A percentile compares a stretch with the other conserved stretches of the same genome.
phyloP scores from a whole-genome alignment of 768 basidiomycete genomes.

The Megacollybia marginata region DNA sequence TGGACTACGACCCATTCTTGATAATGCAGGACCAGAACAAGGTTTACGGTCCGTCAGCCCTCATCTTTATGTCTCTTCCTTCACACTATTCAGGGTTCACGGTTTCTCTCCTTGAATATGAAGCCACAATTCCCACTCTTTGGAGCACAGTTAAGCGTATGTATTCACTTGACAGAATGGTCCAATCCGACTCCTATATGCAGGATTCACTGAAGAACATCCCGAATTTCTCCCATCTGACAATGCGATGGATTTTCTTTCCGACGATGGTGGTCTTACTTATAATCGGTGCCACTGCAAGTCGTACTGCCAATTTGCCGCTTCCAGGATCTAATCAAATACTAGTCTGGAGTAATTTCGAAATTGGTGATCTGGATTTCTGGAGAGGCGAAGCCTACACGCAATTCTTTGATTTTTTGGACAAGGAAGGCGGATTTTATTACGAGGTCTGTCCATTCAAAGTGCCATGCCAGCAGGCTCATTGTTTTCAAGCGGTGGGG shows the following conservation, averaged over 20 bases:
- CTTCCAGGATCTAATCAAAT: neutral
- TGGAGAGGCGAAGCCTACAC: constrained; percentile 80
- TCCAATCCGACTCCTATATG: neutral
- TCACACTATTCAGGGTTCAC: constrained; percentile 54
- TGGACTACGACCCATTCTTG: constrained; percentile 83
- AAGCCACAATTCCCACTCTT: constrained; percentile 77
- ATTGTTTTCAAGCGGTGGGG: constrained; percentile 65
- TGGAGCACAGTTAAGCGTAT: constrained; percentile 73
- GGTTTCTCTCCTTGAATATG: constrained; percentile 76
- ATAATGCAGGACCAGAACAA: constrained; percentile 82
- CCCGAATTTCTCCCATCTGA: constrained; percentile 53
- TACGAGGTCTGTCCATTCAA: constrained; percentile 51
- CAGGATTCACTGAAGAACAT: constrained; percentile 68
- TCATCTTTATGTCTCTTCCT: neutral
- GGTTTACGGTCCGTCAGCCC: constrained; percentile 57
- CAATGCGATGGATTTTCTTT: constrained; percentile 78
- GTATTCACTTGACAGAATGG: constrained; percentile 2
- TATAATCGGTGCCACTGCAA: constrained; percentile 76
- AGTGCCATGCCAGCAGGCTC: neutral
- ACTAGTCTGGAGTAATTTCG: constrained; percentile 90
- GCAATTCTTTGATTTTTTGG: constrained; percentile 79
- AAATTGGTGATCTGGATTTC: constrained; percentile 79
- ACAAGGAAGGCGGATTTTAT: constrained; percentile 79
- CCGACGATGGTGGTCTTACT: constrained; percentile 63
- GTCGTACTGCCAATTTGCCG: constrained; percentile 7